A percentile compares a stretch with the other conserved stretches of the same genome.
Conservation (phyloP, 2,329 filamentous ascomycete species). For the Stromatinia cepivora region DNA sequence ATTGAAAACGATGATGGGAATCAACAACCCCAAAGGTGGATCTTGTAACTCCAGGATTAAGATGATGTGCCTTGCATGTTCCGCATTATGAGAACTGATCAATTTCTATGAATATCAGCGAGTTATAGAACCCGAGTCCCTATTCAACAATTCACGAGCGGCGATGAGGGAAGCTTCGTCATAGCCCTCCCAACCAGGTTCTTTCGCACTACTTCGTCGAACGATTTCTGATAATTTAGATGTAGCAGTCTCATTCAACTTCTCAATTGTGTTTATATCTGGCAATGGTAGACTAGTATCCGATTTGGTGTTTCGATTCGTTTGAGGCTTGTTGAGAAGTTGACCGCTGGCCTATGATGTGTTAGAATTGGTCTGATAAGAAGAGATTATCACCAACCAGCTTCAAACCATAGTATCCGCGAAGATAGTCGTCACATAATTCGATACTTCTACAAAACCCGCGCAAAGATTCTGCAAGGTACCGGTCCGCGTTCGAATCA, state of each 20-base stretch:
- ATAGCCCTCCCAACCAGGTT: conserved; percentile 72
- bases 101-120: conserved; percentile 32
- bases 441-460: conserved; percentile 90
- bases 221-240: conserved; percentile 76
- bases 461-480: conserved; percentile 72
- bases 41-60: conserved; percentile 25
- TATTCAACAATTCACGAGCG: conserved; percentile 54
- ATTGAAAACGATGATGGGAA: conserved; percentile 1
- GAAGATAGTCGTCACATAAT: conserved; percentile 87
- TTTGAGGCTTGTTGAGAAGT: conserved; percentile 49
- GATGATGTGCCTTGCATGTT: conserved; percentile 30
- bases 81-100: conserved; percentile 21
- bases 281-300: conserved; percentile 54
- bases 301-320: conserved; percentile 49
- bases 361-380: conserved; percentile 25
- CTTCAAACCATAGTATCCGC: conserved; percentile 90
- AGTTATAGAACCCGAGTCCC: conserved; percentile 35
- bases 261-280: conserved; percentile 58
- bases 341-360: conserved; percentile 38
- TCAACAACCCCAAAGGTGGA: conserved; percentile 23
- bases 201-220: conserved; percentile 57
- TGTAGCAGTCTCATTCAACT: conserved; percentile 71
- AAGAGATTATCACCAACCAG: conserved; percentile 53
- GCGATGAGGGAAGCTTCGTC: conserved; percentile 70
- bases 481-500: conserved; percentile 46